Evolutionary conservation across 306 rosid genomes (phyloP).

Genomic region (Quercus dentata): DNA sequence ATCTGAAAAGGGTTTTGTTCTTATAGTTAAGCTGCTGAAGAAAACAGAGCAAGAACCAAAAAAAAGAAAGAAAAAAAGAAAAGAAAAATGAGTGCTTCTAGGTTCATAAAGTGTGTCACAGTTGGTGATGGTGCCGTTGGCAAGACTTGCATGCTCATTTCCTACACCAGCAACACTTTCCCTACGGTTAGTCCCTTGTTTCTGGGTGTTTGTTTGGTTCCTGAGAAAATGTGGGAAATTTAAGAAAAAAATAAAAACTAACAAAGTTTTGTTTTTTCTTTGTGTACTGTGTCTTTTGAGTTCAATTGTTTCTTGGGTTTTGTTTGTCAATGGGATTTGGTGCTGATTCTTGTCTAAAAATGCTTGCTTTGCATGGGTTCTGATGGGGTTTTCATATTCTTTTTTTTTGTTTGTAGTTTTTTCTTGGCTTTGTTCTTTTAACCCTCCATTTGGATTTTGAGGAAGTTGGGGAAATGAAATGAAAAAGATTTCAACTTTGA

Average conservation of each 20-base stretch:
- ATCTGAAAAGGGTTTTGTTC: slow-evolving; percentile 32
- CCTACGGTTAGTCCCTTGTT: slow-evolving; percentile 58
- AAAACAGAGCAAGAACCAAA: background rate
- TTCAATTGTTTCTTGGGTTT: background rate
- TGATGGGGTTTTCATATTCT: background rate
- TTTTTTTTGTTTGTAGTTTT: background rate
- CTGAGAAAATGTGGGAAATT: background rate
- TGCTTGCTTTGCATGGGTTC: background rate
- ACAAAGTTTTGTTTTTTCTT: background rate
- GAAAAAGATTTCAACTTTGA: background rate
- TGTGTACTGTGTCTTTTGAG: slow-evolving; percentile 22
- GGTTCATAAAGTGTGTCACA: slow-evolving; percentile 93
- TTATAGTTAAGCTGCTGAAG: background rate
- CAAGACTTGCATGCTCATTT: slow-evolving; percentile 97
- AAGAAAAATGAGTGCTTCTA: slow-evolving; percentile 74
- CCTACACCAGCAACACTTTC: slow-evolving; percentile 97
- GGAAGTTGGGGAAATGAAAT: background rate
- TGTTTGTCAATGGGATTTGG: slow-evolving; percentile 15
- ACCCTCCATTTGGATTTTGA: slow-evolving; percentile 8
- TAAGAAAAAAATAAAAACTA: slow-evolving; percentile 11
- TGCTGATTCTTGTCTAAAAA: background rate
- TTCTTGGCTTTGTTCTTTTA: slow-evolving; percentile 16
- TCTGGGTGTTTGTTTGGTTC: slow-evolving; percentile 10
- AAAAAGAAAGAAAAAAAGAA: background rate
- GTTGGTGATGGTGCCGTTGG: slow-evolving; percentile 98